Base-by-base conservation (phyloP, 1,284 basidiomycete genomes). In the Moesziomyces parantarcticus region DNA sequence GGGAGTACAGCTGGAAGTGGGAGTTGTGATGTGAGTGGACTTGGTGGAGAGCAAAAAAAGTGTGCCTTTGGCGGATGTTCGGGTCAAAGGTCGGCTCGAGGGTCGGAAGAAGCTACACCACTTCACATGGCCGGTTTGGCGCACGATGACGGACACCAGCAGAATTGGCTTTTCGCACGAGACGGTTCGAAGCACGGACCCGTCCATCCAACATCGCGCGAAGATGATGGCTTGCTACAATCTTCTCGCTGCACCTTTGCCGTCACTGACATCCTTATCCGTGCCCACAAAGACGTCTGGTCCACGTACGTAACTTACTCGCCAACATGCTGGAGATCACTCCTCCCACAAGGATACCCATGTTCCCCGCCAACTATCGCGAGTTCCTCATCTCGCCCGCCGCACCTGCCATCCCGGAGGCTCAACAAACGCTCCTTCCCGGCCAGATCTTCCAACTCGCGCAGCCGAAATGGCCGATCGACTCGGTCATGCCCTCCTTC, bases 381-480 rank as follows among this genome's bases (percentile, higher is more conserved):
- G 68, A 71, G 53, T 61, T 71, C 25, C 53, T 71, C 20, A 8
- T 71, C 41, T 16, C 50, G 2, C 54, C 57, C 8, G 58, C 22
- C 10, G 62, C 55, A 7, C 61, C 62, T 18, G 42, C 58, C 41
- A 18, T 61, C n/a, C 61, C 68, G 3, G 36, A 50, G 11, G 54
- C 57, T 3, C 62, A 54, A n/a, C 60, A 63, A 41, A 59, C 51
- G 5, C 55, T 71, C 6, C 43, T 44, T 16, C 68, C 61, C 1
- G 68, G 68, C n/a, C 49, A 60, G 44, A 58, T 71, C 60, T 71
- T 61, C 48, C 68, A 50, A 14, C 58, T 71, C 23, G 68, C 68
- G 14, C 68, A 71, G 29, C 68, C 68, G 13, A 26, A 29, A 18
- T 71, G 68, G 68, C 68, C 67, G 14, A 48, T 50, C 11, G 58